Evolutionary conservation across 1,284 basidiomycete species (phyloP), one percentile per base, ranked within the genome.

Genomic region (Puccinia coronata): DNA sequence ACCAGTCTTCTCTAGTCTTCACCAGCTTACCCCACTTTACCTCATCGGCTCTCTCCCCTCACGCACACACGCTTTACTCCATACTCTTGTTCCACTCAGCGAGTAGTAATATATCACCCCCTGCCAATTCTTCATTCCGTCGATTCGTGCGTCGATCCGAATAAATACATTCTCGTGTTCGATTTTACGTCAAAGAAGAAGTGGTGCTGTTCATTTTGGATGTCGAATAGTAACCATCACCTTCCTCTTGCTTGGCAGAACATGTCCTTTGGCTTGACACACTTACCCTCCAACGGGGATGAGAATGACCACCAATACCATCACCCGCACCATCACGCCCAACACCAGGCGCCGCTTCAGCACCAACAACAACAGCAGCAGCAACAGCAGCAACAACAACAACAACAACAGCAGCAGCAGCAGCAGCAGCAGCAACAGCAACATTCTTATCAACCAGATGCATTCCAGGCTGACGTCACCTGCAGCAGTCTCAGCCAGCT

Each of bases 371-470:
- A n/a, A n/a, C n/a, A n/a, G n/a, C n/a, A n/a, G n/a, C n/a, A n/a
- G 6, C 18, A 59, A n/a, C 55, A 25, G 3, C n/a, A 59, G 9
- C 55, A 59, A 28, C n/a, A 59, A n/a, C 55, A 59, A 3, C 55
- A 61, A 28, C 11, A 61, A 4, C 31, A 34, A 28, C 59, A 61
- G 12, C 59, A 34, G 12, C 59, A 61, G 12, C 59, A 61, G 9
- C 59, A 61, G 12, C 59, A 61, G 12, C 59, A 61, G 16, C 59
- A 61, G 31, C 59, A 61, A 28, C 59, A 59, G 11, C 55, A 59
- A 28, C 55, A 59, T 6, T 11, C n/a, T 31, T 59, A 59, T 31
- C 55, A 53, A 20, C 6, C 51, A 53, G 51, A 53, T 53, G 51
- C 9, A 11, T 53, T 53, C 51, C 51, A 53, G 23, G 14, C 51